These are phyloP conservation scores for Termitomyces sp. DNA, from an alignment of 768 basidiomycete genomes.

Conservation along the genomic window DNA sequence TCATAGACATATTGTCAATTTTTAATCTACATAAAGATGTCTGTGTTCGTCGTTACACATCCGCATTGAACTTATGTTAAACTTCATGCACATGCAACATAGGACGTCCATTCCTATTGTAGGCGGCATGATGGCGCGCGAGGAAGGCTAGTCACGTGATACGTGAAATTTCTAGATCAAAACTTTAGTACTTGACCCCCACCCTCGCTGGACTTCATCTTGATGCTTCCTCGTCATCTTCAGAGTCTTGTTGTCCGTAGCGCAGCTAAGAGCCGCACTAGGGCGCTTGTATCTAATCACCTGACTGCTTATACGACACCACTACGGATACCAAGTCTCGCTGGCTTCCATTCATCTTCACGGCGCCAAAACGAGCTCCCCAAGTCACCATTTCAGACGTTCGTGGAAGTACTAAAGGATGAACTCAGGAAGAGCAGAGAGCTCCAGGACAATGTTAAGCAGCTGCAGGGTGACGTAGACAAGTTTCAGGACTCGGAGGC, in stretches of 20 bases:
- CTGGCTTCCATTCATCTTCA: constrained; percentile 62
- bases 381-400: constrained; percentile 93
- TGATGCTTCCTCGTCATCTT: constrained; percentile 41
- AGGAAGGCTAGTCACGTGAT: constrained; percentile 10
- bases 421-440: constrained; percentile 93
- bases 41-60: neutral
- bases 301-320: constrained; percentile 23
- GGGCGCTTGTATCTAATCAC: constrained; percentile 17
- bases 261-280: constrained; percentile 23
- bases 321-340: constrained; percentile 31
- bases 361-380: constrained; percentile 58
- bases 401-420: constrained; percentile 89
- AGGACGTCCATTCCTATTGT: too few relatives aligned
- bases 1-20: neutral
- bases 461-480: constrained; percentile 95
- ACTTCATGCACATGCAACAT: neutral
- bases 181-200: neutral
- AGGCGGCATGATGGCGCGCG: neutral
- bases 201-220: neutral
- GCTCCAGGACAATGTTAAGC: constrained; percentile 94
- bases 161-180: constrained; percentile 12
- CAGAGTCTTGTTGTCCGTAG: constrained; percentile 31
- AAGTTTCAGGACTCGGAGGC: constrained; percentile 96
- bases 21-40: neutral
- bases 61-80: neutral